Base-by-base conservation (phyloP, 768 basidiomycete genomes). In the Hirschioporus abietinus region DNA sequence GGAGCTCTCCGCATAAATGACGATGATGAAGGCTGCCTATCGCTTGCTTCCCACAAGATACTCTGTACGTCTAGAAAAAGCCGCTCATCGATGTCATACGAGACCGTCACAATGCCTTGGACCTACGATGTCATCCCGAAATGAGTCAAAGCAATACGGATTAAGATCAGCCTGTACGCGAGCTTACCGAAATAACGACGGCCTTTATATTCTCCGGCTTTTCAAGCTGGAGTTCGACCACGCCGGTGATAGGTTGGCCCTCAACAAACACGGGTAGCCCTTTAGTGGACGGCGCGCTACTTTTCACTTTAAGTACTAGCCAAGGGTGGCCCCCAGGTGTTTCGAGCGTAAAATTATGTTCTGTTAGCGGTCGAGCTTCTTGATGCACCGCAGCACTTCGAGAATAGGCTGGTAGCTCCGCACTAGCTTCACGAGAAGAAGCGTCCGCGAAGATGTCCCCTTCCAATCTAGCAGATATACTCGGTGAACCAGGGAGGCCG, bases 171-270 rank as follows among this genome's bases (percentile, higher is more conserved):
- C 2, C 4, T n/a, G 25, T 26, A 26, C 20, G n/a, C n/a, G 42
- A 24, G 78, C 82, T 64, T 66, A 84, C 85, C 65, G 79, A 76
- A 68, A 87, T 70, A 10, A 77, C 76, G 34, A 88, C 77, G 26
- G 75, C 77, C 71, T 86, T 85, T 60, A 82, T 73, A 12, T 77
- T 79, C 65, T 86, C 83, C 17, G 81, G 73, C 69, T 83, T 84
- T 67, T 80, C 76, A 36, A 85, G 74, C 63, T 86, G 80, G 27
- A 87, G 70, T 69, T 83, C 82, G 1, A 87, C 85, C 7, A 74
- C 73, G 25, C 88, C 87, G 1, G 80, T 70, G 64, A 89, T 77
- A 12, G 70, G 67, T 70, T 89, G 85, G 12, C 79, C 81, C 67
- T 83, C 78, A 59, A 79, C 71, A 69, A 84, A 86, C 27, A 79